These are phyloP conservation scores for Rhizopogon vulgaris DNA, from an alignment of 768 basidiomycete species.

Conservation along the genomic window DNA sequence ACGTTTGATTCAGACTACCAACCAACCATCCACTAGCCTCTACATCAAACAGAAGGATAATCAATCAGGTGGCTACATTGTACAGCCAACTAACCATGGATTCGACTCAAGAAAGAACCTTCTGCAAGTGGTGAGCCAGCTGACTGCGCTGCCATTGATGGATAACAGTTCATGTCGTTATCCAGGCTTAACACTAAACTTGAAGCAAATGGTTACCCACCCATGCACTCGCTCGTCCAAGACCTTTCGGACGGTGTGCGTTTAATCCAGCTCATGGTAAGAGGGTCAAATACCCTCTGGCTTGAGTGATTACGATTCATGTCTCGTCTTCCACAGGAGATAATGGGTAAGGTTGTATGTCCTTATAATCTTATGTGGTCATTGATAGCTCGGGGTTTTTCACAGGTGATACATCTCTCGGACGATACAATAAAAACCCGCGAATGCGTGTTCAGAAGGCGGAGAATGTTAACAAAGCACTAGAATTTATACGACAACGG, in stretches of 20 bases:
- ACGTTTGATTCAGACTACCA: too few species aligned
- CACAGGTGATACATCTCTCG: slow-evolving; percentile 82
- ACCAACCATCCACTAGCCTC: too few species aligned
- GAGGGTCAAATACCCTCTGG: slow-evolving; percentile 9
- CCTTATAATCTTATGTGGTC: neutral
- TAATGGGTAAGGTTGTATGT: slow-evolving; percentile 65
- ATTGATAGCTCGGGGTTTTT: neutral
- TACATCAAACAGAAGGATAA: too few species aligned
- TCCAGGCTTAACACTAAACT: slow-evolving; percentile 93
- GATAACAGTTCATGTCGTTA: slow-evolving; percentile 1
- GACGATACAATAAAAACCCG: slow-evolving; percentile 88
- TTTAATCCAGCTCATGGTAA: slow-evolving; percentile 90
- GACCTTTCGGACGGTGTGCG: slow-evolving; percentile 95
- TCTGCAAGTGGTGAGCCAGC: slow-evolving; percentile 76
- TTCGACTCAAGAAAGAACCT: slow-evolving; percentile 65
- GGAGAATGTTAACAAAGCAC: slow-evolving; percentile 95
- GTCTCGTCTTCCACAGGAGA: slow-evolving; percentile 58
- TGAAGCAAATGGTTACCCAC: slow-evolving; percentile 74
- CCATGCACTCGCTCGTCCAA: slow-evolving; percentile 82
- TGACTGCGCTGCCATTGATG: neutral
- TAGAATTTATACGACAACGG: slow-evolving; percentile 90
- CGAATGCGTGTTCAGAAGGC: slow-evolving; percentile 94
- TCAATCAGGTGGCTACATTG: neutral
- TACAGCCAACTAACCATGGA: slow-evolving; percentile 15
- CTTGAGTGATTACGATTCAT: slow-evolving; percentile 4